Percentiles rank a stretch among this genome's conserved stretches.
These are phyloP conservation scores for Pecoramyces ruminantium DNA, from an alignment of 192 early-diverging fungal species.

Conservation along the genomic window DNA sequence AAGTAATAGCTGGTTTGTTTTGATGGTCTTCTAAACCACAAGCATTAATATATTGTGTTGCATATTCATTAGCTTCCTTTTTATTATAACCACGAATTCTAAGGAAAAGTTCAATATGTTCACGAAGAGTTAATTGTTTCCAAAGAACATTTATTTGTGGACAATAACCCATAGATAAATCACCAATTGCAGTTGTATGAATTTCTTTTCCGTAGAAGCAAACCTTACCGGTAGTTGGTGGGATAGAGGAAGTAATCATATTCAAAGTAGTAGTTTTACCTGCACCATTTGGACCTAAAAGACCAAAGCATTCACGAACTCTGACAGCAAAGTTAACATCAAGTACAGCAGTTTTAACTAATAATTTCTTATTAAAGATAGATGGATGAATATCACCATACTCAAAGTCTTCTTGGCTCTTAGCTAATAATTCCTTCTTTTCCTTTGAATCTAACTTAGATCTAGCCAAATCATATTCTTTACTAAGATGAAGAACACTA, in stretches of 20 bases:
- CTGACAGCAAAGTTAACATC: not conserved
- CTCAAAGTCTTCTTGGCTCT: not conserved
- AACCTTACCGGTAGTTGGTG: not conserved
- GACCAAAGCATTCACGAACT: conserved; percentile 1
- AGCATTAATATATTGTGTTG: conserved; percentile 5
- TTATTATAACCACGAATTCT: conserved; percentile 13
- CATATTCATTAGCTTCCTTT: conserved; percentile 2
- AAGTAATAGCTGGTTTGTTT: conserved; percentile 6
- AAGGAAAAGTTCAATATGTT: conserved; percentile 19
- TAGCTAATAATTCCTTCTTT: not conserved
- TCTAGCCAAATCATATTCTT: not conserved
- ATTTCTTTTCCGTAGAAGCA: not conserved
- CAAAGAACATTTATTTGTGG: conserved; percentile 19
- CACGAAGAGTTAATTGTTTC: conserved; percentile 13
- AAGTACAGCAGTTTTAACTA: not conserved
- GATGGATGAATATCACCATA: not conserved
- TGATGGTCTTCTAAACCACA: conserved; percentile 11
- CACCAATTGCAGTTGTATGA: not conserved
- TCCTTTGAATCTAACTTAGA: not conserved
- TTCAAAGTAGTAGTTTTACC: conserved; percentile 6
- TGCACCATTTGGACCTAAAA: conserved; percentile 8
- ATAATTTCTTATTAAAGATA: not conserved
- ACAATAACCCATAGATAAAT: conserved; percentile 13
- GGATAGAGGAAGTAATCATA: not conserved
- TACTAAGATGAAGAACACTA: not conserved